Percentiles rank a stretch among this genome's conserved stretches.
These are phyloP conservation scores for Vitis hybrid DNA, from an alignment of 177 flowering plant genomes.

Conservation along the genomic window DNA sequence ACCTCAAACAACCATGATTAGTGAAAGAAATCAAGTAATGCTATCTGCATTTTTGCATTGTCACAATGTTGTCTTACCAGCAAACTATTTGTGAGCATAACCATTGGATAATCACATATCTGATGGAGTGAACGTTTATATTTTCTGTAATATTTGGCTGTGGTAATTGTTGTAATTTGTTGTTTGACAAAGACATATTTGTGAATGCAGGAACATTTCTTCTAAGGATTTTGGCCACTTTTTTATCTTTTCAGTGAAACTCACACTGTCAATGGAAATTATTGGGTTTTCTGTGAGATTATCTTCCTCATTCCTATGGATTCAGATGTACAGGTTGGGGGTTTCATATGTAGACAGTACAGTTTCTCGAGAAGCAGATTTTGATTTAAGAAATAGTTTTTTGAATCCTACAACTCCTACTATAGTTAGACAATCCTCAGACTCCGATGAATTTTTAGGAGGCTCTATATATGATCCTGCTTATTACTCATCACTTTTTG, in stretches of 20 bases:
- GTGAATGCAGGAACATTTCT: conserved; percentile 68
- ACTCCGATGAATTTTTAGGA: conserved; percentile 56
- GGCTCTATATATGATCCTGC: conserved; percentile 86
- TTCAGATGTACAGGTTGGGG: conserved; percentile 94
- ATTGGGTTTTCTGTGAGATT: conserved; percentile 68
- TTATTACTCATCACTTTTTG: conserved; percentile 81
- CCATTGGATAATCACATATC: too few species aligned
- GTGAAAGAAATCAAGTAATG: too few species aligned
- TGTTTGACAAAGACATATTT: conserved; percentile 8
- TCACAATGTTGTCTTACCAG: too few species aligned
- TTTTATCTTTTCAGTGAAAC: conserved; percentile 63
- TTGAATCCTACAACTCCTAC: conserved; percentile 56
- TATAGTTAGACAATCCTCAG: conserved; percentile 44
- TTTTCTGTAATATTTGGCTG: background rate
- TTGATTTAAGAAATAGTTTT: conserved; percentile 73
- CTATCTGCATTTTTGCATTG: too few species aligned
- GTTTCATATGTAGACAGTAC: conserved; percentile 45
- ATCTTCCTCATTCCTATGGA: conserved; percentile 79
- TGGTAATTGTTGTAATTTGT: background rate
- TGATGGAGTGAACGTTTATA: too few species aligned
- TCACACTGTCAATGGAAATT: conserved; percentile 77
- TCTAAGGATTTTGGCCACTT: conserved; percentile 38
- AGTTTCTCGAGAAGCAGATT: conserved; percentile 53
- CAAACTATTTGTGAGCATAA: background rate
- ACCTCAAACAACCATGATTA: too few species aligned